Conservation (phyloP, 441 rosid genomes). For the Adansonia grandidieri region DNA sequence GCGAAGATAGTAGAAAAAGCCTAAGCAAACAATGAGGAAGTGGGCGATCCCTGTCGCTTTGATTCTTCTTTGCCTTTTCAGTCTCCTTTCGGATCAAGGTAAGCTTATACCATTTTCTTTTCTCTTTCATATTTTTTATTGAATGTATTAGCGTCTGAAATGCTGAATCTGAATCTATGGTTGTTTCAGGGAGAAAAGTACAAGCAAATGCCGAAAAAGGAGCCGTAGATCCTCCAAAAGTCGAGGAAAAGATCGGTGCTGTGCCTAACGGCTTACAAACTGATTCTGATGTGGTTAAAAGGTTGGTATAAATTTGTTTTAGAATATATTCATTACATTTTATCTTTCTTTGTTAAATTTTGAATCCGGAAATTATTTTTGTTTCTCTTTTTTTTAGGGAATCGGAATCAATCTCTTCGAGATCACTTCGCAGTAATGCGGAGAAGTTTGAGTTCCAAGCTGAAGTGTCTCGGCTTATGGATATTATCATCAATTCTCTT, state of each 20-base stretch:
- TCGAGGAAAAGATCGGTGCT: constrained; percentile 90
- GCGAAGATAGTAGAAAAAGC: neutral
- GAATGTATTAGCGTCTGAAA: neutral
- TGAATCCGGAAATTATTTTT: constrained; percentile 13
- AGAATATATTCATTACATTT: neutral
- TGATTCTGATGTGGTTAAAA: constrained; percentile 89
- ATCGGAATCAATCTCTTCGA: constrained; percentile 86
- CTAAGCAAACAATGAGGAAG: constrained; percentile 66
- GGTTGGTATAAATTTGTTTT: constrained; percentile 44
- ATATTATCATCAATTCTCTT: constrained; percentile 90
- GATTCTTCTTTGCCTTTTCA: constrained; percentile 69
- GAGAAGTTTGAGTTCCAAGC: constrained; percentile 96
- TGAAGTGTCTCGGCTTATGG: constrained; percentile 97
- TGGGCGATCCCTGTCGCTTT: constrained; percentile 84
- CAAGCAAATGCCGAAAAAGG: constrained; percentile 78
- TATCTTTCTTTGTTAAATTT: neutral
- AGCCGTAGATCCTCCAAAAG: constrained; percentile 83
- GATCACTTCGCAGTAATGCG: constrained; percentile 73
- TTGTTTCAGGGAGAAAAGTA: constrained; percentile 62
- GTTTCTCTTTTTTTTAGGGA: constrained; percentile 53
- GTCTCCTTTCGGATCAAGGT: constrained; percentile 91
- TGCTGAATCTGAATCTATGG: constrained; percentile 33
- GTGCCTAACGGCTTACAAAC: constrained; percentile 84
- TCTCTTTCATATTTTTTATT: neutral
- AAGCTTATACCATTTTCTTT: neutral